These are phyloP conservation scores for Alternaria ethzedia DNA, from an alignment of 2,329 filamentous ascomycete species.

Conservation along the genomic window DNA sequence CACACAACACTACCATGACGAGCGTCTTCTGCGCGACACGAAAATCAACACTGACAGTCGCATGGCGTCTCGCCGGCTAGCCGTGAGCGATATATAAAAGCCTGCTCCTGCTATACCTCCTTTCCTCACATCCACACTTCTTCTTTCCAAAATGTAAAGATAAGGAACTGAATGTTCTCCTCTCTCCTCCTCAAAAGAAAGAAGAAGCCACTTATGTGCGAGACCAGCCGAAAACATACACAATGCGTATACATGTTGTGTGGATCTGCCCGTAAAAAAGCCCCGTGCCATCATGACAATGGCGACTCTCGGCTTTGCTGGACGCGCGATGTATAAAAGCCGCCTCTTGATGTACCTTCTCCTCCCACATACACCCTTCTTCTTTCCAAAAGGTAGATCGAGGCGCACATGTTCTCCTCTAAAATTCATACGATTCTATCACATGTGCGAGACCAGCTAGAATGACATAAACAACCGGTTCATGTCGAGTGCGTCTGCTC, in stretches of 20 bases:
- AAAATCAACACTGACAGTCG: background rate
- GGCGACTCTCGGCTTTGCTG: background rate
- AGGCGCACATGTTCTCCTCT: background rate
- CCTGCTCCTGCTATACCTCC: background rate
- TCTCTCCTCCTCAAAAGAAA: background rate
- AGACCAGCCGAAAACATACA: background rate
- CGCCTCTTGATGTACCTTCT: background rate
- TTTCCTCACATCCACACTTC: background rate
- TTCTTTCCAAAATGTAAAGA: background rate
- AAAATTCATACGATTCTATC: accelerated
- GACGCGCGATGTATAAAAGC: background rate
- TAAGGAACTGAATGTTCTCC: too few species aligned
- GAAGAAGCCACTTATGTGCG: background rate
- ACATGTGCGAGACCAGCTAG: background rate
- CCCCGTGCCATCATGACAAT: too few species aligned
- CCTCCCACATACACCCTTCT: background rate
- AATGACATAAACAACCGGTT: too few species aligned
- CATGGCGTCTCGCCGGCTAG: background rate
- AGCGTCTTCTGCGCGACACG: too few species aligned
- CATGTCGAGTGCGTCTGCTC: background rate
- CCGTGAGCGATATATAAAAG: background rate
- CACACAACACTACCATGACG: too few species aligned
- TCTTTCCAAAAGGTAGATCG: background rate
- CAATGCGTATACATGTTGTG: background rate
- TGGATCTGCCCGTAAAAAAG: background rate